Evolutionary conservation across 2,329 filamentous ascomycete genomes (phyloP), one percentile per base, ranked within the genome.

Genomic region (Tympanopsis confertula): DNA sequence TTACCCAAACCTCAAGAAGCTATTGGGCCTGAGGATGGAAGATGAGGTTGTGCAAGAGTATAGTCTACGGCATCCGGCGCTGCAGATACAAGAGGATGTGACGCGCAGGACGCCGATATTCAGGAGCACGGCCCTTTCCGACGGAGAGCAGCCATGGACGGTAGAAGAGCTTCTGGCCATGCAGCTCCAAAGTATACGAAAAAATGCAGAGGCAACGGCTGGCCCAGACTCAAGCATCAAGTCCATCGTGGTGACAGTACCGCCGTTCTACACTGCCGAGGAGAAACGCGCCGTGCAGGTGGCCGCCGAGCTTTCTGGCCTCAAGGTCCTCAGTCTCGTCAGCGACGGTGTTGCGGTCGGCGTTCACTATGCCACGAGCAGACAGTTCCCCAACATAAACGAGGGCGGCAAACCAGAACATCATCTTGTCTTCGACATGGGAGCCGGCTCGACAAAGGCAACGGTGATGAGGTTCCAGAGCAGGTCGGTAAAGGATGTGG

Each of bases 351-450:
- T 95, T 43, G 87, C 91, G 20, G 89, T 98, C 40, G 91, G 87
- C 18, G 63, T 98, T 47, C 93, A 98, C 63, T 98, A 96, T 58
- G 91, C 91, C 32, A 95, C 87, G 19, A 82, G 76, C 51, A 78
- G 91, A 51, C 86, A 83, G 13, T 98, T 96, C 59, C 86, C 88
- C 26, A 86, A 76, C 49, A 68, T 91, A 42, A 83, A 76, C 39
- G 81, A 91, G 39, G 86, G 86, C 39, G 82, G 74, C 45, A 87
- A 87, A 64, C 82, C 91, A 1, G 91, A 98, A 59, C 75, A 88
- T 50, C 86, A 98, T 62, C 64, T 98, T 56, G 78, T 98, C 19
- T 96, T 91, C 53, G 91, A 98, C 55, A 96, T 98, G 87, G 91
- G 91, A 47, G 88, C 91, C 47, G 91, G 91, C 4, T 95, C 86